Conservation (phyloP, 129 eudicot species). For the Tanacetum coccineum region DNA sequence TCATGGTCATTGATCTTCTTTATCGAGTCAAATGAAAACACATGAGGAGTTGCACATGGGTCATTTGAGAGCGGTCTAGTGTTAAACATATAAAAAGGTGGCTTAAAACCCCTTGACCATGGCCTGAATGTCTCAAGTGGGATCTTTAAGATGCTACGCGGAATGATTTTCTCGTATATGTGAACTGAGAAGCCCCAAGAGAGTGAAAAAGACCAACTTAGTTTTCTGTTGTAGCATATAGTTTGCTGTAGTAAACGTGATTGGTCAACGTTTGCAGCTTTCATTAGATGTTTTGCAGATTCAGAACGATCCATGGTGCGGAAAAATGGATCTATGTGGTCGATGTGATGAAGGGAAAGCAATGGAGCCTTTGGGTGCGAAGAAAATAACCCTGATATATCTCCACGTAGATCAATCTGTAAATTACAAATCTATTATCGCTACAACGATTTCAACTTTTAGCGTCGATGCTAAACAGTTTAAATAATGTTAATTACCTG, state of each 20-base stretch:
- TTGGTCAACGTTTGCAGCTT: neutral
- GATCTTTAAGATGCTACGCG: constrained; percentile 4
- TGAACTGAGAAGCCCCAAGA: constrained; percentile 9
- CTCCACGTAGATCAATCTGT: neutral
- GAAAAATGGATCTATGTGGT: neutral
- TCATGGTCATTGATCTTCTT: neutral
- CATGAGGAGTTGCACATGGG: constrained; percentile 3
- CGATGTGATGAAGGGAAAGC: constrained; percentile 7
- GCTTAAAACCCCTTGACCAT: neutral
- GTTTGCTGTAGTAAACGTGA: constrained; percentile 1
- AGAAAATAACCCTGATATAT: neutral
- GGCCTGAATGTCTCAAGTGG: neutral
- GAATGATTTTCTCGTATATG: neutral
- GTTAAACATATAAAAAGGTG: neutral
- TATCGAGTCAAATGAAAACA: neutral
- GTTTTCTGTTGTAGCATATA: neutral
- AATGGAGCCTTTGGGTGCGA: constrained; percentile 8
- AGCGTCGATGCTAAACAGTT: no score
- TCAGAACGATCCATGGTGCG: neutral
- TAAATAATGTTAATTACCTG: neutral
- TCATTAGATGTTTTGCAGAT: neutral
- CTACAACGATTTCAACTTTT: no score
- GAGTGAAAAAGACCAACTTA: neutral
- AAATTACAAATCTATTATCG: neutral
- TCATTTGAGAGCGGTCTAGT: neutral